A percentile compares a stretch with the other conserved stretches of the same genome.
Evolutionary conservation across 1,139 yeast genomes (phyloP).

Genomic region (Suhomyces guaymorum): DNA sequence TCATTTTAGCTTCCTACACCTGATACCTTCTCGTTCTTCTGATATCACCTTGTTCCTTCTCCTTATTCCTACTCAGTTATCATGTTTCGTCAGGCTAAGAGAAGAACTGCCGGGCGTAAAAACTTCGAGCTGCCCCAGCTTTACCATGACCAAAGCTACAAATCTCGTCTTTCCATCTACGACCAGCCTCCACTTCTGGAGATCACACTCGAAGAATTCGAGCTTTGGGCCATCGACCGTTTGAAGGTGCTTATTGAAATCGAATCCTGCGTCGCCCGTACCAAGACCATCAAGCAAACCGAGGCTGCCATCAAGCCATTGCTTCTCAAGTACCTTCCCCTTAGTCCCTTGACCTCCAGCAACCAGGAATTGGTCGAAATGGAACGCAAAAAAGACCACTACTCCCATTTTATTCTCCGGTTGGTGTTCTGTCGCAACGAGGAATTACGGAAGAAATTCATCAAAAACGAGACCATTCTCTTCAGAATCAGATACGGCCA

Average conservation of each 20-base stretch:
- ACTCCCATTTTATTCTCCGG: conserved; percentile 84
- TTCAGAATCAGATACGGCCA: conserved; percentile 71
- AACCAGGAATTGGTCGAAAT: conserved; percentile 32
- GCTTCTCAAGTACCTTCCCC: conserved; percentile 64
- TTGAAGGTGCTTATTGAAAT: conserved; percentile 80
- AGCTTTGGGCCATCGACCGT: conserved; percentile 93
- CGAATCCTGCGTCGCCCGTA: conserved; percentile 71
- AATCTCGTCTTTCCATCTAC: conserved; percentile 62
- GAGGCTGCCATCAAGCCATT: conserved; percentile 67
- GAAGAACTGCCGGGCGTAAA: conserved; percentile 73
- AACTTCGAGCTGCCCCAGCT: conserved; percentile 53
- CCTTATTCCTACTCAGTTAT: background rate
- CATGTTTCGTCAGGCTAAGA: conserved; percentile 76
- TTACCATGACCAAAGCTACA: conserved; percentile 18
- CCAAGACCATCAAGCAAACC: conserved; percentile 63
- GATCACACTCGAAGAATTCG: conserved; percentile 88
- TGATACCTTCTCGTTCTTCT: too few relatives aligned
- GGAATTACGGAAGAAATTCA: conserved; percentile 77
- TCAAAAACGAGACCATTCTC: conserved; percentile 70
- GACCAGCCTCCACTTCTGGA: conserved; percentile 76
- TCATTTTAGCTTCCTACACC: too few relatives aligned
- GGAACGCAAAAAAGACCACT: conserved; percentile 86
- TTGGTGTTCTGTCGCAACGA: conserved; percentile 90
- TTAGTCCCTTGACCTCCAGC: conserved; percentile 41
- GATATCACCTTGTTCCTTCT: background rate